phyloP scores from a whole-genome alignment of 768 basidiomycete genomes.

The Suillus discolor region DNA sequence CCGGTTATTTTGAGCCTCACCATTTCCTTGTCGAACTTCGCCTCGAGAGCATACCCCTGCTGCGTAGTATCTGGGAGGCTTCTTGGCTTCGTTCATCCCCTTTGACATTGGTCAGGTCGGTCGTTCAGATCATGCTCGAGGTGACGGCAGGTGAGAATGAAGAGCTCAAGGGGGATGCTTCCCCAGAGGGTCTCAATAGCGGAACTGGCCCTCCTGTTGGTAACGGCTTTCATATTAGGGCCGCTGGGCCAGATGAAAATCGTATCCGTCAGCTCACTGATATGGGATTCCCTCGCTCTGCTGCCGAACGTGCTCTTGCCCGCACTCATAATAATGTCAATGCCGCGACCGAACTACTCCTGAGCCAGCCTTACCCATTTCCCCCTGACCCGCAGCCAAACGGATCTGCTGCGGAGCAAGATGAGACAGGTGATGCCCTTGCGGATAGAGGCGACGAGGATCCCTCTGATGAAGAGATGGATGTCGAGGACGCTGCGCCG shows the following conservation, averaged over 20 bases:
- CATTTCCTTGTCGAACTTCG: constrained; percentile 87
- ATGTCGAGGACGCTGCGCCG: constrained; percentile 20
- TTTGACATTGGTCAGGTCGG: constrained; percentile 69
- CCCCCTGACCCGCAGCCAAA: constrained; percentile 60
- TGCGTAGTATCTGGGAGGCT: constrained; percentile 78
- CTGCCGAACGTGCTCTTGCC: constrained; percentile 79
- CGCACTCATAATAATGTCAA: constrained; percentile 89
- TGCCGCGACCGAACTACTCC: constrained; percentile 84
- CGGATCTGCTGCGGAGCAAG: constrained; percentile 17
- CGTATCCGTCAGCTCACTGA: constrained; percentile 85
- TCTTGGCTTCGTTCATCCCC: constrained; percentile 81
- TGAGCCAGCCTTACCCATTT: constrained; percentile 80
- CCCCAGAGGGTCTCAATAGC: constrained; percentile 35
- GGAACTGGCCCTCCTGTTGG: constrained; percentile 33
- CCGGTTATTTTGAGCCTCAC: constrained; percentile 81
- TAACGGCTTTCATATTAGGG: constrained; percentile 35
- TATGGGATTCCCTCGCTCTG: constrained; percentile 95
- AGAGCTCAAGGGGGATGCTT: constrained; percentile 53
- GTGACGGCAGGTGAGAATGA: constrained; percentile 84
- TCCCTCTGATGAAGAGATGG: constrained; percentile 31
- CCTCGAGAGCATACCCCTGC: constrained; percentile 63
- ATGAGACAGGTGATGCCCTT: constrained; percentile 33
- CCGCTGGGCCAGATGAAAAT: constrained; percentile 67
- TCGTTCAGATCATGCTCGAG: constrained; percentile 78
- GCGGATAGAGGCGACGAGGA: constrained; percentile 27